Conservation (phyloP, 2,329 filamentous ascomycete genomes). For the Cladorrhinum sp. region DNA sequence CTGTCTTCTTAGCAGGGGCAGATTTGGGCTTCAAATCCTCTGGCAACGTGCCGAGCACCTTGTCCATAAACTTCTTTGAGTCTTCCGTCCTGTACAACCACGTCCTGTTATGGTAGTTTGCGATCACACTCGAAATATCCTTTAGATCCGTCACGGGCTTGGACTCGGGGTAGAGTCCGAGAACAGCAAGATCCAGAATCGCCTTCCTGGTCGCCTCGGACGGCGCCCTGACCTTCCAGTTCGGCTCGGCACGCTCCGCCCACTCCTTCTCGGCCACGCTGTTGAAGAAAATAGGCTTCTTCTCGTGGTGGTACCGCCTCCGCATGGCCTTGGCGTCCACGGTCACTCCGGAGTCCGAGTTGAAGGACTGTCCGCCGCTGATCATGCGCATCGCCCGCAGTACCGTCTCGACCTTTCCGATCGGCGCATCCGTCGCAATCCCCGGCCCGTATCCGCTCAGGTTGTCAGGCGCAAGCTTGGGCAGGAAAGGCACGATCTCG, state of each 20-base stretch:
- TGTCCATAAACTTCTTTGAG: constrained; percentile 30
- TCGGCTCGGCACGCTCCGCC: constrained; percentile 24
- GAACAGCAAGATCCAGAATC: constrained; percentile 37
- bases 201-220: constrained; percentile 30
- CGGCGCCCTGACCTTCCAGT: constrained; percentile 22
- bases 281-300: constrained; percentile 40
- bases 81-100: constrained; percentile 31
- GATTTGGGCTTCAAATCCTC: constrained; percentile 14
- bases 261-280: constrained; percentile 33
- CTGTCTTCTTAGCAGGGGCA: constrained; percentile 13
- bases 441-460: constrained; percentile 39
- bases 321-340: constrained; percentile 21
- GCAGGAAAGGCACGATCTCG: constrained; percentile 31
- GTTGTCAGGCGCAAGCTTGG: constrained; percentile 32
- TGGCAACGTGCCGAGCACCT: constrained; percentile 32
- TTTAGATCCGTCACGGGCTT: constrained; percentile 28
- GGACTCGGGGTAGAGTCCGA: constrained; percentile 37
- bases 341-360: constrained; percentile 29
- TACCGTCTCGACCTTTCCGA: constrained; percentile 35
- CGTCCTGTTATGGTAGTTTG: constrained; percentile 37
- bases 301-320: constrained; percentile 24
- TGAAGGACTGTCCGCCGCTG: constrained; percentile 36
- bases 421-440: constrained; percentile 32
- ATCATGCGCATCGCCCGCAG: constrained; percentile 40
- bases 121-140: constrained; percentile 32